A percentile compares a stretch with the other conserved stretches of the same genome.
These are phyloP conservation scores for Globisporangium radiosum DNA, from an alignment of 352 stramenopile species.

Conservation along the genomic window DNA sequence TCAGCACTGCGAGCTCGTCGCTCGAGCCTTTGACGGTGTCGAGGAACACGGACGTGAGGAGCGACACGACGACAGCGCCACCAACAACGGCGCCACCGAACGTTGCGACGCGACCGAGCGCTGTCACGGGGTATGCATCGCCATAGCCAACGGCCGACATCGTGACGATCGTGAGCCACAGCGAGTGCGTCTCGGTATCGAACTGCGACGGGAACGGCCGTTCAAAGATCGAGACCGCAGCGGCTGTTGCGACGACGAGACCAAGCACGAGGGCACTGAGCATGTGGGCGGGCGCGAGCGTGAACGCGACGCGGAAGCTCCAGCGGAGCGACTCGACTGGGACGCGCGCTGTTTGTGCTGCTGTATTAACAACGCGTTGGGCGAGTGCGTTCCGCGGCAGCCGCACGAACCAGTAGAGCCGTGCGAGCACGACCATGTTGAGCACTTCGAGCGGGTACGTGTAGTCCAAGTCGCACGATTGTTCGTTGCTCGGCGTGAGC, in stretches of 20 bases:
- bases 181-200: conserved; percentile 37
- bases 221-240: conserved; percentile 51
- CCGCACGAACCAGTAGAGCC: conserved; percentile 56
- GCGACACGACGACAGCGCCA: too few relatives aligned
- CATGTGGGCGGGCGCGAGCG: conserved; percentile 28
- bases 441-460: conserved; percentile 52
- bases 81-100: too few relatives aligned
- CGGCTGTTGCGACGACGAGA: conserved; percentile 41
- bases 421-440: conserved; percentile 51
- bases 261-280: conserved; percentile 37
- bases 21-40: conserved; percentile 54
- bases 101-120: too few relatives aligned
- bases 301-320: conserved; percentile 49
- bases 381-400: conserved; percentile 40
- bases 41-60: too few relatives aligned
- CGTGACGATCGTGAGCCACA: too few relatives aligned
- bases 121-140: too few relatives aligned
- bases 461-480: conserved; percentile 36
- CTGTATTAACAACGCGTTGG: too few relatives aligned
- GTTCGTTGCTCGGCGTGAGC: conserved; percentile 10
- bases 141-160: too few relatives aligned
- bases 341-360: conserved; percentile 3
- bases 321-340: conserved; percentile 45
- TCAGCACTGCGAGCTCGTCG: conserved; percentile 40
- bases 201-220: conserved; percentile 48